These are phyloP conservation scores for Fusarium drepaniforme DNA, from an alignment of 2,329 filamentous ascomycete genomes.

Conservation along the genomic window DNA sequence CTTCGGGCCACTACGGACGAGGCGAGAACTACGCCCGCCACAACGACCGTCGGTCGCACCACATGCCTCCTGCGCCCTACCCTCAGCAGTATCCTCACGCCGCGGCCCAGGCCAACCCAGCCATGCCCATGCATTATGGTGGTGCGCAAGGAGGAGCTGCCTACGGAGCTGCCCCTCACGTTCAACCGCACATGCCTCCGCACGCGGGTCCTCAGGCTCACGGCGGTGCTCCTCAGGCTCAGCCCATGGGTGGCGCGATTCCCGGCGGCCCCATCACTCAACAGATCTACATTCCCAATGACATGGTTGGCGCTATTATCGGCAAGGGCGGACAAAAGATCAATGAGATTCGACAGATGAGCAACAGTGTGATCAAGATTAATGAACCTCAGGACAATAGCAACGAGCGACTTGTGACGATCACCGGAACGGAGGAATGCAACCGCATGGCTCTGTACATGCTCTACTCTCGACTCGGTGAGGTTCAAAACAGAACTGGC, in stretches of 20 bases:
- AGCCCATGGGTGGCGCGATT: conserved; percentile 78
- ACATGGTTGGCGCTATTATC: conserved; percentile 99
- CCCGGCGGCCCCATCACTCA: conserved; percentile 81
- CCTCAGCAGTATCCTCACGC: conserved; percentile 77
- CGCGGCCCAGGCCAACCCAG: conserved; percentile 69
- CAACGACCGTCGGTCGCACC: conserved; percentile 79
- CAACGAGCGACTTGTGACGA: conserved; percentile 97
- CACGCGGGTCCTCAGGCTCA: conserved; percentile 66
- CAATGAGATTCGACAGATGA: conserved; percentile 97
- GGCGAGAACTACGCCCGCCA: conserved; percentile 85
- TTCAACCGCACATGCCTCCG: conserved; percentile 78
- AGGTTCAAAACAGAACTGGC: conserved; percentile 51
- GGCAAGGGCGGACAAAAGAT: conserved; percentile 99
- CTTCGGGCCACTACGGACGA: conserved; percentile 91
- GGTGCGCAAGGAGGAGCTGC: conserved; percentile 71
- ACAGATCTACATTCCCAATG: conserved; percentile 99
- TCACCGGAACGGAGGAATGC: conserved; percentile 97
- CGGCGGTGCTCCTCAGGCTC: conserved; percentile 78
- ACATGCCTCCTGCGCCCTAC: conserved; percentile 81
- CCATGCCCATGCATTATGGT: conserved; percentile 83
- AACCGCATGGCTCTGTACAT: conserved; percentile 99
- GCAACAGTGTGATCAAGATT: conserved; percentile 99
- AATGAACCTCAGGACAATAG: conserved; percentile 99
- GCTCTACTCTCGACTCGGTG: conserved; percentile 97
- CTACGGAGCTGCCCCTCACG: conserved; percentile 82